Percentiles rank a stretch among this genome's conserved stretches.
Evolutionary conservation across 2,329 filamentous ascomycete species (phyloP).

Genomic region (Fusarium sp.): DNA sequence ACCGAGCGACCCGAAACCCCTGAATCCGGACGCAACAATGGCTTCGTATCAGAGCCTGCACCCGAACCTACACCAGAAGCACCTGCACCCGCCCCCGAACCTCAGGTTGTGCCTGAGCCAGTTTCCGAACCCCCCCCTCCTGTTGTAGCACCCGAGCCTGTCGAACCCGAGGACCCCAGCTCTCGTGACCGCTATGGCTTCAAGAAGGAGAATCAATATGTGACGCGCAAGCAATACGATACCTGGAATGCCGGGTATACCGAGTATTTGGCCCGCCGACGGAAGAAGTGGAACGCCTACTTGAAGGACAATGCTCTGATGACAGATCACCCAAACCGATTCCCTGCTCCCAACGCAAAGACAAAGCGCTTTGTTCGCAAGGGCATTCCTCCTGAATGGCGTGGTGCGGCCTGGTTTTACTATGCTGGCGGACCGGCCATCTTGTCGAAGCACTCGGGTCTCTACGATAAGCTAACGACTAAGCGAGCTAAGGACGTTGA

Average conservation of each 20-base stretch:
- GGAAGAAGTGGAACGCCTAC: conserved; percentile 84
- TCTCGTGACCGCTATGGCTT: conserved; percentile 89
- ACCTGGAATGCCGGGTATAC: conserved; percentile 82
- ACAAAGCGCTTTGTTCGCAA: conserved; percentile 93
- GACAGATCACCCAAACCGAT: conserved; percentile 78
- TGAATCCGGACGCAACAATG: conserved; percentile 26
- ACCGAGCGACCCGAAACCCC: conserved; percentile 35
- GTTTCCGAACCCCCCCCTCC: conserved; percentile 44
- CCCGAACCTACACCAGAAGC: conserved; percentile 28
- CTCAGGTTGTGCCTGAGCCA: conserved; percentile 32
- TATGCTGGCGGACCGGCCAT: conserved; percentile 90
- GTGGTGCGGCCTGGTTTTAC: conserved; percentile 97
- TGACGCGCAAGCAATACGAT: conserved; percentile 83
- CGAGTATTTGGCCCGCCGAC: conserved; percentile 78
- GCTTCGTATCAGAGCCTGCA: conserved; percentile 21
- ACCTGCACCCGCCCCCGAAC: conserved; percentile 47
- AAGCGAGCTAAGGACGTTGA: conserved; percentile 78
- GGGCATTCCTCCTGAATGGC: conserved; percentile 92
- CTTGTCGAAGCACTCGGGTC: conserved; percentile 78
- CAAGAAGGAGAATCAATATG: conserved; percentile 85
- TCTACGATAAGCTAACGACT: conserved; percentile 79
- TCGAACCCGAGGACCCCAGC: conserved; percentile 62
- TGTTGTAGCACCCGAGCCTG: conserved; percentile 47
- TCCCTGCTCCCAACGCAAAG: conserved; percentile 84
- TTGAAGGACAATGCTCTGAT: conserved; percentile 82